Base-by-base conservation (phyloP, 768 basidiomycete species). In the Amyloporia xantha region DNA sequence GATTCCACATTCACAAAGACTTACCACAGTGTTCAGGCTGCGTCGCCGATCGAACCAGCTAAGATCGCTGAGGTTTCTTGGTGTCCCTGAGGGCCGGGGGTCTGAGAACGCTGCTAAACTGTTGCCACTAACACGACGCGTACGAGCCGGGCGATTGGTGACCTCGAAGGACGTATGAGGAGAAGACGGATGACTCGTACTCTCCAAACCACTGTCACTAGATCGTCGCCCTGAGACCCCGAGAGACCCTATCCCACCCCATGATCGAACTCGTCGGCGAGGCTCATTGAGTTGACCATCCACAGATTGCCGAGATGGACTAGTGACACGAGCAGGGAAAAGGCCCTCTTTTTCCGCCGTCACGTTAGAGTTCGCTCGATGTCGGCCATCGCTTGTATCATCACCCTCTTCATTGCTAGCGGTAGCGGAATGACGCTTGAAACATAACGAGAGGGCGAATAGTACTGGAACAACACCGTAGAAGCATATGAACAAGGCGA, bases 31-130 rank as follows among this genome's bases (percentile, higher is more conserved):
- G 58, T 79, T 82, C 25, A 84, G 66, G 61, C 82, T 87, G 49
- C 86, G 76, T 45, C 89, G 73, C 44, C 84, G 77, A 49, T 83
- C 76, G 27, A 89, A 68, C 89, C 89, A 91, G 60, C 86, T 86
- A 43, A 86, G 70, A 59, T 91, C 86, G 25, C 80, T 78, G 33
- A 88, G 67, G 52, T 75, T 81, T 49, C 78, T 71, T 25, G 77
- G 71, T 13, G 72, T 62, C 33, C 52, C 70, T 59, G 59, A 76
- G 58, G 62, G 67, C 59, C 62, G 71, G 53, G 58, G 82, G 72
- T 68, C 63, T 17, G 62, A 57, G 44, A 60, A 69, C 39, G 65
- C 69, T 24, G 65, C 62, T 19, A 73, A 63, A 24, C 72, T 72
- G 33, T 72, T 69, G 19, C 59, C 66, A 41, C 75, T 77, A 13